Evolutionary conservation across 768 basidiomycete genomes (phyloP).

Genomic region (Kwoniella bestiolae): DNA sequence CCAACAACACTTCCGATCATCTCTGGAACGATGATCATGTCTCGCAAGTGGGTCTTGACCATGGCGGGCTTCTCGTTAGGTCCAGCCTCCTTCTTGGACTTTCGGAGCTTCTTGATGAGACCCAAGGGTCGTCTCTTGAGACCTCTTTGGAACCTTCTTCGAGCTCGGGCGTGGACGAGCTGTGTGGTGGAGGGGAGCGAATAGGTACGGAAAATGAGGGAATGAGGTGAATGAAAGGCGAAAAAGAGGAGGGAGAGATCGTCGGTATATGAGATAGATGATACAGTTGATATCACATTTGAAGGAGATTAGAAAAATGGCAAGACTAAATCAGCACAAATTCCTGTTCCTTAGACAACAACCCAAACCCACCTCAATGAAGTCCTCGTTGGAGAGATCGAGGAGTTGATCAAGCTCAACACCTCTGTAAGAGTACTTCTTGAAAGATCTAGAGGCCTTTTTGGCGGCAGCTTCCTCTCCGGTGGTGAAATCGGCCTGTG

Average conservation of each 20-base stretch:
- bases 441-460: constrained; percentile 99
- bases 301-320: no score
- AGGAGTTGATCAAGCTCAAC: constrained; percentile 97
- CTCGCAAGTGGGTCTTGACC: constrained; percentile 98
- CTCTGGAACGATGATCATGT: constrained; percentile 99
- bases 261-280: constrained; percentile 66
- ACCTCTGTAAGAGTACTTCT: constrained; percentile 98
- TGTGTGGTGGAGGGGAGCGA: constrained; percentile 50
- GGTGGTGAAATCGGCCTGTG: constrained; percentile 70
- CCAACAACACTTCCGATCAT: constrained; percentile 99
- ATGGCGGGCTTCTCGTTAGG: constrained; percentile 98
- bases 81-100: constrained; percentile 99
- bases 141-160: constrained; percentile 97
- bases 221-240: no score
- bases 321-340: background rate
- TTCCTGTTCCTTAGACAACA: background rate
- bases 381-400: constrained; percentile 83
- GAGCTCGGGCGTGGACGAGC: constrained; percentile 98
- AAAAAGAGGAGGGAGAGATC: no score
- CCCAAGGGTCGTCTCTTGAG: constrained; percentile 98
- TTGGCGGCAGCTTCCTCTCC: constrained; percentile 91
- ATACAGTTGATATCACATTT: constrained; percentile 18
- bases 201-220: background rate
- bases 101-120: constrained; percentile 98
- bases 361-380: constrained; percentile 68